A percentile compares a stretch with the other conserved stretches of the same genome.
Conservation (phyloP, 1,139 yeast genomes). For the Pichia sp. region DNA sequence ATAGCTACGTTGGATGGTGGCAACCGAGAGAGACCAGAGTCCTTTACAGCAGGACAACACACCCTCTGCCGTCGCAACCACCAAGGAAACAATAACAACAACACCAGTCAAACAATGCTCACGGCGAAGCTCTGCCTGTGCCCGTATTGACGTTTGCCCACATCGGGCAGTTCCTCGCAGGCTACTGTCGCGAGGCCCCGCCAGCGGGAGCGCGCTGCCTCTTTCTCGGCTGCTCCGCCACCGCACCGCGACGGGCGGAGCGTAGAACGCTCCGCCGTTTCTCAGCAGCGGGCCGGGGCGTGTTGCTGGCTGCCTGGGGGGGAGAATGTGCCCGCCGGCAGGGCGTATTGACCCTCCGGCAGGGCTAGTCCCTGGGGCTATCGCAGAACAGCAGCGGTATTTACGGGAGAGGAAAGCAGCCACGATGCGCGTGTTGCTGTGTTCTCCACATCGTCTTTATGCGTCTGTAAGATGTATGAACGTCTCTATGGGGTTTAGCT, state of each 20-base stretch:
- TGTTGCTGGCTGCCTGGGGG: background rate
- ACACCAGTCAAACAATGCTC: background rate
- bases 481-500: background rate
- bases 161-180: background rate
- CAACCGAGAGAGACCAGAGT: background rate
- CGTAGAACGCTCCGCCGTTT: background rate
- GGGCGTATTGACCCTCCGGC: too few species aligned
- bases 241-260: background rate
- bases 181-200: background rate
- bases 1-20: slow-evolving; percentile 1
- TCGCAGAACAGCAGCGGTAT: too few species aligned
- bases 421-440: too few species aligned
- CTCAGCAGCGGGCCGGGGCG: background rate
- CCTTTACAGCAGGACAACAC: background rate
- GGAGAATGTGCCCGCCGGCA: too few species aligned
- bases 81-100: background rate
- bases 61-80: background rate
- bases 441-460: too few species aligned
- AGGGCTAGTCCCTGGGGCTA: too few species aligned
- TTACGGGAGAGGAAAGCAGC: too few species aligned
- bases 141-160: background rate
- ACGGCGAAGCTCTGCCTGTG: background rate
- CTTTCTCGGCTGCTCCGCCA: background rate
- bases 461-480: background rate
- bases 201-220: background rate